These are phyloP conservation scores for Arctium lappa DNA, from an alignment of 129 eudicot species.

Conservation along the genomic window DNA sequence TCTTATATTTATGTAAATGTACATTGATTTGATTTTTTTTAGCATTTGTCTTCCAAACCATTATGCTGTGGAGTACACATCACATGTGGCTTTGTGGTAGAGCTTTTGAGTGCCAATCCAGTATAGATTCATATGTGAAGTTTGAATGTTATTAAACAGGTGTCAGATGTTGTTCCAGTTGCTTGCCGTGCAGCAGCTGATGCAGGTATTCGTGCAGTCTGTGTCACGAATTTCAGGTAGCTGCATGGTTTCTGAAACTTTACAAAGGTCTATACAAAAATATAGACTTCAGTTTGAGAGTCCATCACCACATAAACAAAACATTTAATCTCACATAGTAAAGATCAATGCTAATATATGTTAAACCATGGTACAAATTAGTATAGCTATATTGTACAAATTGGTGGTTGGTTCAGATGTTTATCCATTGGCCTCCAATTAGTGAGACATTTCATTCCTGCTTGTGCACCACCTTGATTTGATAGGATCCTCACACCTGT, in stretches of 20 bases:
- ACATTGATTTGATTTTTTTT: background rate
- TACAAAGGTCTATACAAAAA: background rate
- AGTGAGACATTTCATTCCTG: background rate
- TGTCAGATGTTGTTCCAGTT: constrained; percentile 98
- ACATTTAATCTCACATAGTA: background rate
- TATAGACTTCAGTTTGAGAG: background rate
- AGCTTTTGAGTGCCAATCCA: background rate
- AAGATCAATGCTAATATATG: background rate
- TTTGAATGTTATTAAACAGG: constrained; percentile 37
- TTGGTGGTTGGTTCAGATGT: background rate
- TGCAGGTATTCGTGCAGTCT: constrained; percentile 93
- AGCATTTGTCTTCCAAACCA: background rate
- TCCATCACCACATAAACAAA: background rate
- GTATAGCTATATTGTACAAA: background rate
- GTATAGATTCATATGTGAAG: background rate
- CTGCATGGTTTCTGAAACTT: background rate
- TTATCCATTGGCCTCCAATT: background rate
- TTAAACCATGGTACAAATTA: background rate
- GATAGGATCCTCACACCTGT: background rate
- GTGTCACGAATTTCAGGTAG: constrained; percentile 97
- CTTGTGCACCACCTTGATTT: background rate
- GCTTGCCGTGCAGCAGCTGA: constrained; percentile 99
- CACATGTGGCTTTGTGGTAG: background rate
- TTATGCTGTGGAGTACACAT: background rate
- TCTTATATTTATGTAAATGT: background rate